Conservation (phyloP, 2,329 filamentous ascomycete species). For the Paecilomyces variotii region DNA sequence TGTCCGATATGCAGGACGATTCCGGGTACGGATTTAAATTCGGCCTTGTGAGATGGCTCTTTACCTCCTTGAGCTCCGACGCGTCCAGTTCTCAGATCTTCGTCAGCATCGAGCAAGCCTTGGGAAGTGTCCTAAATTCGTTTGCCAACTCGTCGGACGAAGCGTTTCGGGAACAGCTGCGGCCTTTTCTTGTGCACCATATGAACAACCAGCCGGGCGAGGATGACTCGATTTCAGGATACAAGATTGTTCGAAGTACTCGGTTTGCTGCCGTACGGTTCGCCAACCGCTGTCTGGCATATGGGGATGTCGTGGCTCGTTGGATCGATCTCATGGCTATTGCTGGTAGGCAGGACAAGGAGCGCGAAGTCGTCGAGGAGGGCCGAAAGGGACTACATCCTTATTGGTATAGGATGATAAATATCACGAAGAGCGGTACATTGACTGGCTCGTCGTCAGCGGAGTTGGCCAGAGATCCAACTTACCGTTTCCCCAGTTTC, state of each 20-base stretch:
- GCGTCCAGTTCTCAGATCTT: constrained; percentile 63
- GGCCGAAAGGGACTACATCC: constrained; percentile 80
- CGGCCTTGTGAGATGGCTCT: constrained; percentile 64
- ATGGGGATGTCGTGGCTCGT: constrained; percentile 66
- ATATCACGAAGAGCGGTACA: constrained; percentile 41
- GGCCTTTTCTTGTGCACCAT: constrained; percentile 58
- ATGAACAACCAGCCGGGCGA: constrained; percentile 47
- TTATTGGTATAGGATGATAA: constrained; percentile 61
- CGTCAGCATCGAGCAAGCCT: constrained; percentile 79
- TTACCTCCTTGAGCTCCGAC: constrained; percentile 74
- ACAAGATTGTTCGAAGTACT: constrained; percentile 58
- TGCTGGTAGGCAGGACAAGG: constrained; percentile 53
- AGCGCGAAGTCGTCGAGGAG: constrained; percentile 81
- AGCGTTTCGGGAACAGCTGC: constrained; percentile 37
- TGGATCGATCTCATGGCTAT: constrained; percentile 86
- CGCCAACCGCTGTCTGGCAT: constrained; percentile 80
- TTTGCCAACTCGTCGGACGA: constrained; percentile 41
- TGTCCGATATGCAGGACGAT: constrained; percentile 21
- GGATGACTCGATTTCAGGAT: constrained; percentile 29
- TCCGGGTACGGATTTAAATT: constrained; percentile 38
- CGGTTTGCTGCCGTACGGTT: constrained; percentile 80
- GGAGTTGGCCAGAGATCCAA: constrained; percentile 42
- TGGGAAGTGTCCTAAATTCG: constrained; percentile 66
- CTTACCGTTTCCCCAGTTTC: constrained; percentile 34
- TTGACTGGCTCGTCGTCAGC: constrained; percentile 40